These are phyloP conservation scores for Axilococcus clingmanii DNA, from an alignment of 139 green algal genomes.

Conservation along the genomic window DNA sequence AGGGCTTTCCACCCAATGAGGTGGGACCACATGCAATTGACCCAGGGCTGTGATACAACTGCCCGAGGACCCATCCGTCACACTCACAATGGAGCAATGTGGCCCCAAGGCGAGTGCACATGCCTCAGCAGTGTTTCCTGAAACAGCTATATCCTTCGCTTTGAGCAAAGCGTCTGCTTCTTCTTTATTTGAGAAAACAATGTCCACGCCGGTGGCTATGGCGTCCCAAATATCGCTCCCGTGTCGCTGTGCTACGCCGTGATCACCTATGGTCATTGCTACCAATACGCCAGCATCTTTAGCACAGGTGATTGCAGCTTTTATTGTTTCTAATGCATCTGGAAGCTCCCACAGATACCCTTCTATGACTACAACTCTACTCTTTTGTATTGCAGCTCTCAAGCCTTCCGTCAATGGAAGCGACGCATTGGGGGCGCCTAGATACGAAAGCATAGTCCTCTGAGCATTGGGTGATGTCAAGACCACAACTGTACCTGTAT, in stretches of 20 bases:
- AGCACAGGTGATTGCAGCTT: conserved; percentile 38
- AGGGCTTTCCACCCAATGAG: conserved; percentile 44
- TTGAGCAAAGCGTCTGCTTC: conserved; percentile 37
- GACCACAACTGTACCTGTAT: conserved; percentile 75
- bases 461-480: conserved; percentile 82
- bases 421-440: conserved; percentile 28
- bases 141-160: not conserved
- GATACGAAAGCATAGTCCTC: conserved; percentile 82
- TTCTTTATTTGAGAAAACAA: conserved; percentile 69
- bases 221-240: conserved; percentile 32
- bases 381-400: conserved; percentile 32
- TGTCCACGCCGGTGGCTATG: conserved; percentile 51
- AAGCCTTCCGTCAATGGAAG: conserved; percentile 33
- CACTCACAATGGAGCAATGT: conserved; percentile 52
- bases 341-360: conserved; percentile 70
- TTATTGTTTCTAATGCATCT: conserved; percentile 27
- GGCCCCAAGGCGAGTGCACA: conserved; percentile 41
- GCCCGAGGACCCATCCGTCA: conserved; percentile 75
- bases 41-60: conserved; percentile 46
- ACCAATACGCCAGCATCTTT: conserved; percentile 47
- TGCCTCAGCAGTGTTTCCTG: conserved; percentile 7
- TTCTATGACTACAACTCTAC: conserved; percentile 65
- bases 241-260: conserved; percentile 64
- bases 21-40: conserved; percentile 43
- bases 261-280: conserved; percentile 75